phyloP scores from a whole-genome alignment of 352 stramenopile genomes.

The Phytophthora cactorum region DNA sequence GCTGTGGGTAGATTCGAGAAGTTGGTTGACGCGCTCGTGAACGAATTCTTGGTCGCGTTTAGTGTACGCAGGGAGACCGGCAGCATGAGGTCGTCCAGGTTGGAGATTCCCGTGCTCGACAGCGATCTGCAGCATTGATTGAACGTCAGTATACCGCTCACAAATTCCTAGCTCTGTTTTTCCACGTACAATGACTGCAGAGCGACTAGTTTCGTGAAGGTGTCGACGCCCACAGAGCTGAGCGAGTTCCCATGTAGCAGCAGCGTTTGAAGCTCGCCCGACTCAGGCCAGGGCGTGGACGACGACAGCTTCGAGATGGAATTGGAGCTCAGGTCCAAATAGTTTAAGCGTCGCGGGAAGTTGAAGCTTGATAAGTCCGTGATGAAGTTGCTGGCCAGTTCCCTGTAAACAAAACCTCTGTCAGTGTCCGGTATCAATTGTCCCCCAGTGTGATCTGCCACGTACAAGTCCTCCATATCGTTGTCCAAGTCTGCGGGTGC shows the following conservation, averaged over 20 bases:
- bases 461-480: slow-evolving; percentile 62
- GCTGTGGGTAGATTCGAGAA: slow-evolving; percentile 53
- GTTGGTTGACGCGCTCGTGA: slow-evolving; percentile 52
- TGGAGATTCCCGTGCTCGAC: slow-evolving; percentile 56
- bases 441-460: background rate
- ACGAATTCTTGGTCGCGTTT: slow-evolving; percentile 60
- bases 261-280: slow-evolving; percentile 60
- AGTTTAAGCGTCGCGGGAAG: slow-evolving; percentile 52
- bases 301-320: slow-evolving; percentile 40
- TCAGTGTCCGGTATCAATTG: background rate
- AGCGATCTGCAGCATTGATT: slow-evolving; percentile 36
- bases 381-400: slow-evolving; percentile 56
- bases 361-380: slow-evolving; percentile 40
- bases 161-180: background rate
- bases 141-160: slow-evolving; percentile 5
- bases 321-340: slow-evolving; percentile 58
- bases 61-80: slow-evolving; percentile 51
- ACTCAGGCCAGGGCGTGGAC: slow-evolving; percentile 48
- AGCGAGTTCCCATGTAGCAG: slow-evolving; percentile 64
- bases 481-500: slow-evolving; percentile 43
- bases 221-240: slow-evolving; percentile 34
- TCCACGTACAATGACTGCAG: slow-evolving; percentile 65
- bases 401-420: slow-evolving; percentile 23
- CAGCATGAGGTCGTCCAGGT: slow-evolving; percentile 46
- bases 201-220: slow-evolving; percentile 51